A percentile compares a stretch with the other conserved stretches of the same genome.
phyloP scores from a whole-genome alignment of 257 asterid genomes.

The Penstemon newberryi region DNA sequence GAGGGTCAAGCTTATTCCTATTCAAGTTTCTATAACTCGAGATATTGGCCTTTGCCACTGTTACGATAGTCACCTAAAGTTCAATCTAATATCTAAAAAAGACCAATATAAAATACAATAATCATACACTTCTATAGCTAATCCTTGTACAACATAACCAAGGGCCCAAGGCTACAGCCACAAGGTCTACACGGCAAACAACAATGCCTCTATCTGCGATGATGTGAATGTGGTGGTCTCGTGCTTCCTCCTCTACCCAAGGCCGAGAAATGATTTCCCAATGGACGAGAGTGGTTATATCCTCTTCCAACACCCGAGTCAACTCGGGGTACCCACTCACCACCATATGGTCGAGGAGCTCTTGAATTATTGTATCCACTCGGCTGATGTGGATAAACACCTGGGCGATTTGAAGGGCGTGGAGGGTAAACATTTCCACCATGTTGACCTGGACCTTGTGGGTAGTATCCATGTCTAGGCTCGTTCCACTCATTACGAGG shows the following conservation, averaged over 20 bases:
- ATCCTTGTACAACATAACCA: constrained; percentile 18
- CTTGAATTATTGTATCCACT: constrained; percentile 40
- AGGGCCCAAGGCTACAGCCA: not conserved
- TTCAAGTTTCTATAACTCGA: constrained; percentile 8
- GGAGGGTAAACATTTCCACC: constrained; percentile 46
- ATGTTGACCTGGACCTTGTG: constrained; percentile 40
- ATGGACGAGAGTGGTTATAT: constrained; percentile 43
- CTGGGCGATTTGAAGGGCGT: constrained; percentile 39
- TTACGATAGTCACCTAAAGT: constrained; percentile 7
- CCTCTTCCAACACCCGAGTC: constrained; percentile 51
- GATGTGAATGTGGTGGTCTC: constrained; percentile 57
- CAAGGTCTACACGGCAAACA: constrained; percentile 15
- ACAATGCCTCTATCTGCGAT: constrained; percentile 44
- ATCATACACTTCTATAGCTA: constrained; percentile 15
- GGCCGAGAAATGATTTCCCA: constrained; percentile 61
- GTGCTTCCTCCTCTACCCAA: constrained; percentile 60
- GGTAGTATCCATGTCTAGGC: constrained; percentile 48
- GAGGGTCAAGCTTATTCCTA: constrained; percentile 22
- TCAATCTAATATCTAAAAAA: constrained; percentile 15
- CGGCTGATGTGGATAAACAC: constrained; percentile 40
- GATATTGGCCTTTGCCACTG: constrained; percentile 3
- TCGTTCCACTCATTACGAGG: constrained; percentile 38
- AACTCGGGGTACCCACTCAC: constrained; percentile 42
- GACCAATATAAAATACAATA: not conserved
- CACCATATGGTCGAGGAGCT: constrained; percentile 39